Conservation (phyloP, 208 protist species). For the Acanthamoeba triangularis region DNA sequence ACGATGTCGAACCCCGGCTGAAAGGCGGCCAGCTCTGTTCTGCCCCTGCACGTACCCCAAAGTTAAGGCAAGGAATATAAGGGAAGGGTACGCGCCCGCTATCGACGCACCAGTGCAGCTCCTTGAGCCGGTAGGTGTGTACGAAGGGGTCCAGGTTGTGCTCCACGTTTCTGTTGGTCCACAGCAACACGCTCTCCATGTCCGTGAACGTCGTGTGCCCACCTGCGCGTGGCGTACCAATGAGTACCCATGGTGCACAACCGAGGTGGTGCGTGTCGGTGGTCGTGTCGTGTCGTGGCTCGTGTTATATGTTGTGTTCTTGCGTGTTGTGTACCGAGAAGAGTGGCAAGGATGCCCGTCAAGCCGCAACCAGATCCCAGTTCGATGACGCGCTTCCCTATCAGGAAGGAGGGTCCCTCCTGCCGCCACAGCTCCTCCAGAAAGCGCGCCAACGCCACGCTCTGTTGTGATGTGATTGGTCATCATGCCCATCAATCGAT, state of each 20-base stretch:
- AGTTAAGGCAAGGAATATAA: neutral
- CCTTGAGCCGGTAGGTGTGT: neutral
- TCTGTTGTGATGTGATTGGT: constrained; percentile 5
- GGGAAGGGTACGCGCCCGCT: neutral
- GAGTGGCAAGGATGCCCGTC: constrained; percentile 40
- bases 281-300: neutral
- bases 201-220: constrained; percentile 54
- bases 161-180: neutral
- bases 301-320: too few relatives aligned
- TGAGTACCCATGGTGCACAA: neutral
- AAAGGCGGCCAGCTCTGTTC: neutral
- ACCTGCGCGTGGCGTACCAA: neutral
- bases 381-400: constrained; percentile 35
- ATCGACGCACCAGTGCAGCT: constrained; percentile 17
- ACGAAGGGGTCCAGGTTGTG: neutral
- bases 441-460: constrained; percentile 11
- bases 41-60: neutral
- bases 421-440: constrained; percentile 35
- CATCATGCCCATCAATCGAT: too few relatives aligned
- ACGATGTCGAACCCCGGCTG: constrained; percentile 52
- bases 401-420: neutral
- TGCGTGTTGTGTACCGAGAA: neutral
- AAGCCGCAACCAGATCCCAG: constrained; percentile 45
- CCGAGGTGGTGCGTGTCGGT: neutral
- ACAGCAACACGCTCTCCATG: constrained; percentile 30